Conservation (phyloP, 345 rosid genomes). For the Hibiscus tridactylites region DNA sequence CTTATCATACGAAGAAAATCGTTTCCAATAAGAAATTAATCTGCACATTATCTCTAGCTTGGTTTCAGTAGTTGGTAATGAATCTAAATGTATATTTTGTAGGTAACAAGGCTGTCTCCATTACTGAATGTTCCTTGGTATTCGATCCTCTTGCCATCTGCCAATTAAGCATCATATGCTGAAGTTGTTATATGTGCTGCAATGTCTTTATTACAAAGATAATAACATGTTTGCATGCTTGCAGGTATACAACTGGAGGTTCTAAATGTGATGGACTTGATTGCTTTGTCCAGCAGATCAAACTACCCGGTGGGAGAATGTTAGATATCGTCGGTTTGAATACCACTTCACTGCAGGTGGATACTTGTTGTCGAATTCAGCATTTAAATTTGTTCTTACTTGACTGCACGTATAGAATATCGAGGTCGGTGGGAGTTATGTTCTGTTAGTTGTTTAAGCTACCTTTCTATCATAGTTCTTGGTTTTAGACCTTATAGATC, state of each 20-base stretch:
- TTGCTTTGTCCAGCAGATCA: slow-evolving; percentile 31
- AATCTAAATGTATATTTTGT: too few species aligned
- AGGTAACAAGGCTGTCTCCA: too few species aligned
- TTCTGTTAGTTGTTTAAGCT: background rate
- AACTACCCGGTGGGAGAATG: slow-evolving; percentile 33
- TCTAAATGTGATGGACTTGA: slow-evolving; percentile 25
- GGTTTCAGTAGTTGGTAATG: too few species aligned
- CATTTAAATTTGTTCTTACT: background rate
- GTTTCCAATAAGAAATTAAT: too few species aligned
- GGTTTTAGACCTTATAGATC: background rate
- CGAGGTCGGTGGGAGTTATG: background rate
- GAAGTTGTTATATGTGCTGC: background rate
- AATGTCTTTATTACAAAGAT: slow-evolving; percentile 1
- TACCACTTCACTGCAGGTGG: slow-evolving; percentile 35
- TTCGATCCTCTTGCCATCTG: too few species aligned
- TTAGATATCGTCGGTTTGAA: slow-evolving; percentile 41
- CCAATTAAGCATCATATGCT: too few species aligned
- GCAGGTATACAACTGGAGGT: slow-evolving; percentile 48
- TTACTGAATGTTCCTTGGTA: too few species aligned
- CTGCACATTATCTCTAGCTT: too few species aligned
- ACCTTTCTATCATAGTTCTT: background rate
- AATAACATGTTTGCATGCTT: slow-evolving; percentile 7
- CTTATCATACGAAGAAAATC: too few species aligned
- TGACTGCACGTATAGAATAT: background rate
- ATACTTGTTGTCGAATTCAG: background rate